Evolutionary conservation across 805 yeast genomes (phyloP).

Genomic region (Candida wancherniae): DNA sequence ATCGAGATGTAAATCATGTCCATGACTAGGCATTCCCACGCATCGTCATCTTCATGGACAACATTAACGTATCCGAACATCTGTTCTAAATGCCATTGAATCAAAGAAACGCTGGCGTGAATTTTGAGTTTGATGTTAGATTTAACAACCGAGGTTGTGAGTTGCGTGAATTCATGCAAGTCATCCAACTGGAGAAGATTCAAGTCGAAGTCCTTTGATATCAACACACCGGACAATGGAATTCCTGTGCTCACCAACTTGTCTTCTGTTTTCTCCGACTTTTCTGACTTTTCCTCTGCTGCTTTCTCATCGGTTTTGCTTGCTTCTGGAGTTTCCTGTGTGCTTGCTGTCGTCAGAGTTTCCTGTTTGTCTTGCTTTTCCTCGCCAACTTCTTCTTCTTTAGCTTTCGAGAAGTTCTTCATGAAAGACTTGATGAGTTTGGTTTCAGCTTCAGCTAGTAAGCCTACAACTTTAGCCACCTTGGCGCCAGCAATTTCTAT

Average conservation of each 20-base stretch:
- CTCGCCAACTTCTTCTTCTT: conserved; percentile 20
- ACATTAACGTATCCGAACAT: conserved; percentile 88
- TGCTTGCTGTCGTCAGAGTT: conserved; percentile 29
- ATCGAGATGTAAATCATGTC: conserved; percentile 39
- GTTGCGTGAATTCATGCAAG: conserved; percentile 80
- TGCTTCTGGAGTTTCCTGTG: conserved; percentile 1
- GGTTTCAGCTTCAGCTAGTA: conserved; percentile 44
- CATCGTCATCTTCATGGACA: conserved; percentile 47
- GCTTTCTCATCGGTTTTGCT: conserved; percentile 2
- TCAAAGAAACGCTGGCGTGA: conserved; percentile 73
- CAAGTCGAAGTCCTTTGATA: conserved; percentile 86
- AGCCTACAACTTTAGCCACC: conserved; percentile 67
- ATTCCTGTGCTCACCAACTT: conserved; percentile 25
- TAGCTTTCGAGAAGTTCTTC: conserved; percentile 40
- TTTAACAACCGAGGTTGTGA: conserved; percentile 77
- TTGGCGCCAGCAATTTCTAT: conserved; percentile 79
- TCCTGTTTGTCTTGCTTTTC: conserved; percentile 2
- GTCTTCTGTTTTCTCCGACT: conserved; percentile 1
- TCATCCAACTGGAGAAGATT: conserved; percentile 80
- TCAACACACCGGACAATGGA: conserved; percentile 73
- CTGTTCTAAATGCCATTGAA: conserved; percentile 86
- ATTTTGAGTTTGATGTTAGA: conserved; percentile 78
- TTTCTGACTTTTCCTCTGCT: neutral
- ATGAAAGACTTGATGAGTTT: conserved; percentile 42
- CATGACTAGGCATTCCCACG: conserved; percentile 43